Percentiles rank a stretch among this genome's conserved stretches.
Evolutionary conservation across 805 yeast genomes (phyloP).

Genomic region (Candida ortonii): DNA sequence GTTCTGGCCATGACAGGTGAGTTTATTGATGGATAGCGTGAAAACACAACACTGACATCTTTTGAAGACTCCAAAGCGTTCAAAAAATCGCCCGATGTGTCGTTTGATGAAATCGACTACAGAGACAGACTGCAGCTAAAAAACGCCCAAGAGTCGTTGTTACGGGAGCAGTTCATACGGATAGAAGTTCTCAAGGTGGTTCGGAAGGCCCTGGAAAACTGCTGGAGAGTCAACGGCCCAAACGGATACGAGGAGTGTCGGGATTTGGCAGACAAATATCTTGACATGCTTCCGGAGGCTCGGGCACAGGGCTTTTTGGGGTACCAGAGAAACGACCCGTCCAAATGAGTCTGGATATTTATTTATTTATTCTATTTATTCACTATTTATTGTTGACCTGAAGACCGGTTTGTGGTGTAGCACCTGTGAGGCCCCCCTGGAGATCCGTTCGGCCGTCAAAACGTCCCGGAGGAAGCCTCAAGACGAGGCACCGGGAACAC

Average conservation of each 20-base stretch:
- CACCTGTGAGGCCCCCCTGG: not conserved
- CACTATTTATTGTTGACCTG: conserved; percentile 4
- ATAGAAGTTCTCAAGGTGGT: conserved; percentile 63
- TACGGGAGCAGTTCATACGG: conserved; percentile 79
- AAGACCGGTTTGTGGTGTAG: no score
- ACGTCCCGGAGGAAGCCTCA: no score
- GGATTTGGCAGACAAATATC: conserved; percentile 71
- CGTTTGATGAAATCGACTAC: conserved; percentile 82
- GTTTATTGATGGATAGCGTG: not conserved
- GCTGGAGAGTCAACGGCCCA: conserved; percentile 57
- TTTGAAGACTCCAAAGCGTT: conserved; percentile 14
- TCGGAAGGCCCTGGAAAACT: conserved; percentile 72
- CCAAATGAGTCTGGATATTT: conserved; percentile 44
- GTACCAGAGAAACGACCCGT: conserved; percentile 87
- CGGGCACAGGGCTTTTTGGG: conserved; percentile 72
- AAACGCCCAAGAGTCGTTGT: conserved; percentile 71
- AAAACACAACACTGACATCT: no score
- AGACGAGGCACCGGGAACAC: no score
- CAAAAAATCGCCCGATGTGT: conserved; percentile 60
- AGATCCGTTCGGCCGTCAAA: no score
- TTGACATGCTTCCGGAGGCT: conserved; percentile 71
- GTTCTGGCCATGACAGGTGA: conserved; percentile 4
- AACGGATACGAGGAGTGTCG: conserved; percentile 78
- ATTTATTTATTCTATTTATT: conserved; percentile 11
- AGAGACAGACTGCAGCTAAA: conserved; percentile 59